These are phyloP conservation scores for Podaxis mareebaensis DNA, from an alignment of 768 basidiomycete species.

Conservation along the genomic window DNA sequence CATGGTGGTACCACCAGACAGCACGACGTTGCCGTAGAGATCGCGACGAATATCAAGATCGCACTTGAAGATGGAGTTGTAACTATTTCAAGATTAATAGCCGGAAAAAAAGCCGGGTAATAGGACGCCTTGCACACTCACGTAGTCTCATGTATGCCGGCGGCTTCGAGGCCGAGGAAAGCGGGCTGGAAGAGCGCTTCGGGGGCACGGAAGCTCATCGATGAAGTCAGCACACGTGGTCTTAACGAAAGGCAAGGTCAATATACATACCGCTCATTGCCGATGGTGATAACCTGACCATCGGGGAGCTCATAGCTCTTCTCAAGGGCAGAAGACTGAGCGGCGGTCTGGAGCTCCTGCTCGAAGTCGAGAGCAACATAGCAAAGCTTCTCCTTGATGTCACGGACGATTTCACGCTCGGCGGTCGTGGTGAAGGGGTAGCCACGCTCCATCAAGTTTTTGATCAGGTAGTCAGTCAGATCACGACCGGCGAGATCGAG, in stretches of 20 bases:
- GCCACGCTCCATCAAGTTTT: conserved; percentile 87
- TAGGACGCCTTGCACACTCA: conserved; percentile 28
- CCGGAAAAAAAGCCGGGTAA: conserved; percentile 5
- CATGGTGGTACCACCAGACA: conserved; percentile 93
- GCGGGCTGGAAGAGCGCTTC: conserved; percentile 94
- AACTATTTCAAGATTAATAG: conserved; percentile 33
- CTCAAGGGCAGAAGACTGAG: conserved; percentile 86
- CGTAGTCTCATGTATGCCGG: conserved; percentile 93
- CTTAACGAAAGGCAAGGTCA: conserved; percentile 45
- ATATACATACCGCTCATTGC: conserved; percentile 83
- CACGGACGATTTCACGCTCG: conserved; percentile 92
- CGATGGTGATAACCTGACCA: conserved; percentile 94
- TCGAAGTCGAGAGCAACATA: conserved; percentile 95
- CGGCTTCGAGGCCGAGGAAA: conserved; percentile 85
- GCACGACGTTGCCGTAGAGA: conserved; percentile 79
- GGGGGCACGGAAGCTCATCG: conserved; percentile 79
- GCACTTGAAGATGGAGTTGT: conserved; percentile 85
- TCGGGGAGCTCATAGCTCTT: conserved; percentile 93
- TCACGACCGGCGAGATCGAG: conserved; percentile 93
- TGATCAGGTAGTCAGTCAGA: conserved; percentile 81
- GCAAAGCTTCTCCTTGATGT: conserved; percentile 97
- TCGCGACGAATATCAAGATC: conserved; percentile 86
- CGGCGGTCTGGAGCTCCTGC: conserved; percentile 89
- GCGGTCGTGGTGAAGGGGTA: conserved; percentile 94
- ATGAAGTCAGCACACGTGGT: conserved; percentile 52